Percentiles rank a stretch among this genome's conserved stretches.
Evolutionary conservation across 2,329 filamentous ascomycete genomes (phyloP).

Genomic region (Trichoderma arundinaceum): DNA sequence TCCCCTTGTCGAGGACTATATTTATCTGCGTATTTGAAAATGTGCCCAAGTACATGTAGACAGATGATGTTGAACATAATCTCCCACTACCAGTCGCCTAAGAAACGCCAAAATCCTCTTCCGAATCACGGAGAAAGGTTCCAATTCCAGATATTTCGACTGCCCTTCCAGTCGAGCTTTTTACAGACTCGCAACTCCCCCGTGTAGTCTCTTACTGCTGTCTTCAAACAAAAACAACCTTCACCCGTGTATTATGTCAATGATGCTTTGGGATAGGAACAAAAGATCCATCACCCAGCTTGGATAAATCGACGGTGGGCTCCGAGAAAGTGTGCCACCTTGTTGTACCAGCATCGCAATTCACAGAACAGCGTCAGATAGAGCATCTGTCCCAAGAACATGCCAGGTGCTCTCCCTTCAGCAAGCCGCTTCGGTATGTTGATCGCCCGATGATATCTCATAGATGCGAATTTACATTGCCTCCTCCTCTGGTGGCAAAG

Average conservation of each 20-base stretch:
- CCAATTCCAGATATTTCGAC: conserved; percentile 15
- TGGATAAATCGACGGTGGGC: not conserved
- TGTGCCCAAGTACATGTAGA: conserved; percentile 2
- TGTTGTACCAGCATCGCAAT: not conserved
- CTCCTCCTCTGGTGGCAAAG: conserved; percentile 26
- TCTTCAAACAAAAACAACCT: not conserved
- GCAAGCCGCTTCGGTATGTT: not conserved
- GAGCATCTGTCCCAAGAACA: too few relatives aligned
- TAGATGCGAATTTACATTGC: conserved; percentile 18
- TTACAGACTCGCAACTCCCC: not conserved
- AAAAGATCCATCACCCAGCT: not conserved
- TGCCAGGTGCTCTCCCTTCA: not conserved
- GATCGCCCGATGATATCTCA: not conserved
- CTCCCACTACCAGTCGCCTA: conserved; percentile 19
- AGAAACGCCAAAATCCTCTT: conserved; percentile 18
- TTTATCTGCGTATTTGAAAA: not conserved
- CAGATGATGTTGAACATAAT: not conserved
- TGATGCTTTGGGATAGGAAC: not conserved
- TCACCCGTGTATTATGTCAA: not conserved
- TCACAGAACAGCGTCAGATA: not conserved
- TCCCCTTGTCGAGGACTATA: not conserved
- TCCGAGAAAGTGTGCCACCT: not conserved
- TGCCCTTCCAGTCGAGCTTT: not conserved
- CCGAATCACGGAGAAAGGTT: conserved; percentile 11
- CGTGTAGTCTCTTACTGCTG: not conserved